phyloP scores from a whole-genome alignment of 1,284 basidiomycete genomes.

The Pseudozyma thailandica region DNA sequence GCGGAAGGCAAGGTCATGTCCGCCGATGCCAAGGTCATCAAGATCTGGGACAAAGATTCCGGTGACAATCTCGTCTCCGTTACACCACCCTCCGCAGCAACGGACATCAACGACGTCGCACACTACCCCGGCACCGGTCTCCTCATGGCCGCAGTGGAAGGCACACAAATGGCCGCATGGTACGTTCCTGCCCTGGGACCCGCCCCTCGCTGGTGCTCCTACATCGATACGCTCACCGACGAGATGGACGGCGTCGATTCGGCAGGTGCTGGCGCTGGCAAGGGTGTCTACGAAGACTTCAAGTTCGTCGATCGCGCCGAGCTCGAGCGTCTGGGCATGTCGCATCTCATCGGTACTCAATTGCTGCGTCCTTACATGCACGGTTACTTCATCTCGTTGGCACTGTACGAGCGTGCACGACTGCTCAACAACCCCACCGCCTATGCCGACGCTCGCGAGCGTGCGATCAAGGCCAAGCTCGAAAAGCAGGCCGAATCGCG shows the following conservation, averaged over 20 bases:
- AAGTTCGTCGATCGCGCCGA: slow-evolving; percentile 94
- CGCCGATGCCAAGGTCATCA: slow-evolving; percentile 66
- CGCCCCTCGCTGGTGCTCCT: slow-evolving; percentile 94
- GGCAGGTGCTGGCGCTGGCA: slow-evolving; percentile 57
- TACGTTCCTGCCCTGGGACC: slow-evolving; percentile 96
- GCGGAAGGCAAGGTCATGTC: slow-evolving; percentile 62
- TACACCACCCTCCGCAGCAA: slow-evolving; percentile 86
- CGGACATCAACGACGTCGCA: slow-evolving; percentile 72
- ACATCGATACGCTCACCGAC: slow-evolving; percentile 92
- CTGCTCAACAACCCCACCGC: slow-evolving; percentile 95
- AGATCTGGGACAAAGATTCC: slow-evolving; percentile 75
- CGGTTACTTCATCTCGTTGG: slow-evolving; percentile 95
- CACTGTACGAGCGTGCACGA: slow-evolving; percentile 93
- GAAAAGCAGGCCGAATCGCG: slow-evolving; percentile 91
- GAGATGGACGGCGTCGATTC: slow-evolving; percentile 86
- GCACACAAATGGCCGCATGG: slow-evolving; percentile 66
- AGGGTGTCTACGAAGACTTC: slow-evolving; percentile 87
- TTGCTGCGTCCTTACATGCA: slow-evolving; percentile 99
- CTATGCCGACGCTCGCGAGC: slow-evolving; percentile 92
- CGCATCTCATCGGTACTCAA: slow-evolving; percentile 91
- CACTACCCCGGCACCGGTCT: slow-evolving; percentile 66
- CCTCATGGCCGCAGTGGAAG: slow-evolving; percentile 64
- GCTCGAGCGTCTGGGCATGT: slow-evolving; percentile 78
- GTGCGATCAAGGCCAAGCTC: slow-evolving; percentile 85
- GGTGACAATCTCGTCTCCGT: slow-evolving; percentile 89